Conservation (phyloP, 805 yeast genomes). For the Saturnispora halmiae region DNA sequence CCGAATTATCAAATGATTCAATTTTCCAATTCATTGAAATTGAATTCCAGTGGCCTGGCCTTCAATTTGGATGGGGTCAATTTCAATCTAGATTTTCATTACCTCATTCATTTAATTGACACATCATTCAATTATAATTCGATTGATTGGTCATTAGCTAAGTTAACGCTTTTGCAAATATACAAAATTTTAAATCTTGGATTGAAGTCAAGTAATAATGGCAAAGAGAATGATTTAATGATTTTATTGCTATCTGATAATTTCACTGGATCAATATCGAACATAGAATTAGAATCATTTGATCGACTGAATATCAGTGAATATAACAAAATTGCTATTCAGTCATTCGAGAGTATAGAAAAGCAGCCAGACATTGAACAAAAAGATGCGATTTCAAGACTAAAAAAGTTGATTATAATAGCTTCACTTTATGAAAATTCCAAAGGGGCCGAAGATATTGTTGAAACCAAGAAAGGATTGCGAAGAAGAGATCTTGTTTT, state of each 20-base stretch:
- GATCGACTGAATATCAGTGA: constrained; percentile 2
- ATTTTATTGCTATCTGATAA: constrained; percentile 11
- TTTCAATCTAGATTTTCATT: constrained; percentile 19
- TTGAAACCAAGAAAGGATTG: constrained; percentile 12
- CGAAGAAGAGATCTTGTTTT: constrained; percentile 20
- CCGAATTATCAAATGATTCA: constrained; percentile 19
- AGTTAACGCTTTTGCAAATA: constrained; percentile 20
- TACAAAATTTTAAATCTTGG: constrained; percentile 21
- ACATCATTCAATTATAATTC: constrained; percentile 10
- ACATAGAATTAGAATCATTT: background rate
- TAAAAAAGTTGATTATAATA: constrained; percentile 16
- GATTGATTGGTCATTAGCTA: constrained; percentile 9
- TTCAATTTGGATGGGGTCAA: constrained; percentile 15
- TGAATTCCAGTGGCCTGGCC: constrained; percentile 11
- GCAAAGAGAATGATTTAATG: constrained; percentile 9
- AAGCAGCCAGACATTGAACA: too few species aligned
- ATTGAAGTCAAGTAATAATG: background rate
- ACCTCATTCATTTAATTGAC: constrained; percentile 20
- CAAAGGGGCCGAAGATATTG: constrained; percentile 15
- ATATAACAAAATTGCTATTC: too few species aligned
- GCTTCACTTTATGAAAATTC: constrained; percentile 15
- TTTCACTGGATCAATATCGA: background rate
- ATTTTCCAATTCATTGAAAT: constrained; percentile 6
- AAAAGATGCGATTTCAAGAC: constrained; percentile 12
- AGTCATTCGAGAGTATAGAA: too few species aligned